Evolutionary conservation across 2,329 filamentous ascomycete species (phyloP).

Genomic region (Penicillium sp.): DNA sequence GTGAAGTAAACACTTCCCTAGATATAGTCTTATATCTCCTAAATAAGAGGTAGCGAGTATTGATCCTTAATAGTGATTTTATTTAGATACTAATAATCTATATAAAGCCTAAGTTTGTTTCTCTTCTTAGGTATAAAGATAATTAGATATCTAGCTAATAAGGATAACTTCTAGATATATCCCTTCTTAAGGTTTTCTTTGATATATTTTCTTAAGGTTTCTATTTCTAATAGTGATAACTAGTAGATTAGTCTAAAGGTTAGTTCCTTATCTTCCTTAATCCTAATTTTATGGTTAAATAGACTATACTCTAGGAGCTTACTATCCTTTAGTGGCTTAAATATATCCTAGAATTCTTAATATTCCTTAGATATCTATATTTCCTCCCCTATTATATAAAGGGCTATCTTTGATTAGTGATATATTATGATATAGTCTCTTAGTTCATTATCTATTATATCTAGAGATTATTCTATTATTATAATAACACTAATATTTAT

Average conservation of each 20-base stretch:
- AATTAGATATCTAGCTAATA: constrained; percentile 5
- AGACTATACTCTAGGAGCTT: background rate
- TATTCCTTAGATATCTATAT: constrained; percentile 5
- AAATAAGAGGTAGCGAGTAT: background rate
- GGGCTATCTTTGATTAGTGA: too few species aligned
- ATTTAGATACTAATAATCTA: background rate
- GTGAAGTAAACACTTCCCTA: too few species aligned
- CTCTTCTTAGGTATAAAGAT: constrained; percentile 6
- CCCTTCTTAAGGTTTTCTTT: constrained; percentile 8
- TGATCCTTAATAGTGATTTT: background rate
- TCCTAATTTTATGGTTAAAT: constrained; percentile 4
- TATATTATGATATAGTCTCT: constrained; percentile 7
- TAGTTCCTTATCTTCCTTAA: background rate
- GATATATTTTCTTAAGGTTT: constrained; percentile 7
- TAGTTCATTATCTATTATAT: constrained; percentile 8
- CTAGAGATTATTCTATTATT: constrained; percentile 1
- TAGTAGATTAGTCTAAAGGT: constrained; percentile 2
- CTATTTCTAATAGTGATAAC: background rate
- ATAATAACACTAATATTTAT: constrained; percentile 4
- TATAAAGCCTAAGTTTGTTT: background rate
- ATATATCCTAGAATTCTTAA: background rate
- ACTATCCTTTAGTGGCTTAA: constrained; percentile 6
- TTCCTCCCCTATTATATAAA: constrained; percentile 1
- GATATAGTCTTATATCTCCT: background rate
- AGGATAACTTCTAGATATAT: constrained; percentile 2